phyloP scores from a whole-genome alignment of 257 asterid species.

The Solanum sparsipilum region DNA sequence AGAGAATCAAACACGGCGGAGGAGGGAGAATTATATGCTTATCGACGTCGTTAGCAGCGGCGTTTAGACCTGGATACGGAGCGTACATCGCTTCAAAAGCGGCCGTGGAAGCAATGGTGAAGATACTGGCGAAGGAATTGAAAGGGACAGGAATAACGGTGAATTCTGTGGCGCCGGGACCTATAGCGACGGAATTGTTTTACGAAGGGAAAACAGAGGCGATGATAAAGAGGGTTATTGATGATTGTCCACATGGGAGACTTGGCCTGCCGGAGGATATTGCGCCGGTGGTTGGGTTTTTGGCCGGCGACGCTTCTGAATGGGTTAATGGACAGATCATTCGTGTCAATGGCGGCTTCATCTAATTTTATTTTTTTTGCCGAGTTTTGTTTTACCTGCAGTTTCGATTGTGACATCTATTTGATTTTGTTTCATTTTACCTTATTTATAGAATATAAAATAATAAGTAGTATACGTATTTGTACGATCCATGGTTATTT shows the following conservation, averaged over 20 bases:
- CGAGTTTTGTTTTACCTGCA: background rate
- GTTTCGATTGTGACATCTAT: background rate
- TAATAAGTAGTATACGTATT: too few species aligned
- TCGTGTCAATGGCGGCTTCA: constrained; percentile 22
- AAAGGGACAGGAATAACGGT: constrained; percentile 61
- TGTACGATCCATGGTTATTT: too few species aligned
- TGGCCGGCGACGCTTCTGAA: constrained; percentile 42
- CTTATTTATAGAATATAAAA: too few species aligned
- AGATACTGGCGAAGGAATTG: constrained; percentile 57
- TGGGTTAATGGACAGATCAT: constrained; percentile 66
- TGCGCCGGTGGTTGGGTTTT: constrained; percentile 40
- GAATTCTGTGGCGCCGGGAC: constrained; percentile 54
- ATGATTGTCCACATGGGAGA: constrained; percentile 42
- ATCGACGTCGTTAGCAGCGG: constrained; percentile 40
- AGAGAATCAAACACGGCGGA: constrained; percentile 50
- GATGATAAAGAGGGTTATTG: constrained; percentile 26
- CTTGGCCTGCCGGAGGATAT: constrained; percentile 52
- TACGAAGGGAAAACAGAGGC: constrained; percentile 49
- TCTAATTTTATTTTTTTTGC: background rate
- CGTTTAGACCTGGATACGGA: constrained; percentile 39
- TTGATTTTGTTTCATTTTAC: background rate
- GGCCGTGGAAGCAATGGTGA: constrained; percentile 69
- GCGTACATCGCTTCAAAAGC: constrained; percentile 66
- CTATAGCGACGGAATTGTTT: constrained; percentile 54
- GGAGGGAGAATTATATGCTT: constrained; percentile 56